phyloP scores from a whole-genome alignment of 1,139 yeast genomes.

The Suhomyces kunorum region DNA sequence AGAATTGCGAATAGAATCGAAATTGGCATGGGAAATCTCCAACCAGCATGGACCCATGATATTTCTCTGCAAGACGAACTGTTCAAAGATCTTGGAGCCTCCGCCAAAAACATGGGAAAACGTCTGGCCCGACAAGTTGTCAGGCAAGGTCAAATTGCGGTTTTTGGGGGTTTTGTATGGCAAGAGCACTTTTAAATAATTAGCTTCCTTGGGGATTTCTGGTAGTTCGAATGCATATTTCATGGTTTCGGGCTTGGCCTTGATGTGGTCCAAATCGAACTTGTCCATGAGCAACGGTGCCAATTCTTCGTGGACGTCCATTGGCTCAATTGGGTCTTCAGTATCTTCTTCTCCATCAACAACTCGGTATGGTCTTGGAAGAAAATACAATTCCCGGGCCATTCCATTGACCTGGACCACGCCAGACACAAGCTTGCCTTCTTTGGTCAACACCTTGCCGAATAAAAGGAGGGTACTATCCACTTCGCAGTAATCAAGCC shows the following conservation, averaged over 20 bases:
- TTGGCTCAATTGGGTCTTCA: slow-evolving; percentile 43
- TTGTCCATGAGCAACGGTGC: slow-evolving; percentile 62
- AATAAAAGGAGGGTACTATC: slow-evolving; percentile 71
- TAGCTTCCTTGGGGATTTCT: slow-evolving; percentile 76
- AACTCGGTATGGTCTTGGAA: slow-evolving; percentile 56
- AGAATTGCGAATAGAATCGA: slow-evolving; percentile 58
- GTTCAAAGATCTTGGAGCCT: slow-evolving; percentile 72
- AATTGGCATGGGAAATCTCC: slow-evolving; percentile 64
- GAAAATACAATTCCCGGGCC: slow-evolving; percentile 69
- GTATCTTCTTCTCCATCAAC: slow-evolving; percentile 32
- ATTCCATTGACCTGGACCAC: slow-evolving; percentile 76
- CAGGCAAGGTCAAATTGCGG: slow-evolving; percentile 52
- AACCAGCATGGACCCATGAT: slow-evolving; percentile 99
- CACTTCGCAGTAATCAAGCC: slow-evolving; percentile 88
- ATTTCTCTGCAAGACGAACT: slow-evolving; percentile 77
- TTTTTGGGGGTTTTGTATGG: slow-evolving; percentile 68
- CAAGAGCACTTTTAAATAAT: slow-evolving; percentile 74
- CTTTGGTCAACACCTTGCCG: slow-evolving; percentile 71
- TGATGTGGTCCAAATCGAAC: slow-evolving; percentile 61
- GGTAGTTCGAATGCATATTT: slow-evolving; percentile 89
- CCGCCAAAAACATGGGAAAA: slow-evolving; percentile 83
- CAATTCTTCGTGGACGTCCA: slow-evolving; percentile 79
- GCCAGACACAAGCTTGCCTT: slow-evolving; percentile 66
- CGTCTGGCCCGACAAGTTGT: slow-evolving; percentile 71
- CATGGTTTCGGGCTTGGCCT: slow-evolving; percentile 69